These are phyloP conservation scores for Sphaerulina vaccinii DNA, from an alignment of 2,329 filamentous ascomycete species.

Conservation along the genomic window DNA sequence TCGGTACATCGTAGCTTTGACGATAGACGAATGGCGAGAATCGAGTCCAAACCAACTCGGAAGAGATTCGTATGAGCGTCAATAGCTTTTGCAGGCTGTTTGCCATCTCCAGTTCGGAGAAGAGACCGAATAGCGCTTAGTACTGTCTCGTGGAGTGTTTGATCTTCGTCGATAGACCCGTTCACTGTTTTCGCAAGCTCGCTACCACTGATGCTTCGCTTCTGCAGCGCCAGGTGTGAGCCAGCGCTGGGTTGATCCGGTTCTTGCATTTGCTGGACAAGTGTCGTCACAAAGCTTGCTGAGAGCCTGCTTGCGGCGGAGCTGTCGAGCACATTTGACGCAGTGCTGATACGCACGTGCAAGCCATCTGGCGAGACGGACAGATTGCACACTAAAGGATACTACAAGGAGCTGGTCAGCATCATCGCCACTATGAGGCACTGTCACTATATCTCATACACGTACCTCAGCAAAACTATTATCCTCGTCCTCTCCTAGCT, in stretches of 20 bases:
- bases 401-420: background rate
- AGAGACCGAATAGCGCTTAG: background rate
- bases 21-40: background rate
- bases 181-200: background rate
- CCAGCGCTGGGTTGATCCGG: background rate
- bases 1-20: background rate
- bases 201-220: background rate
- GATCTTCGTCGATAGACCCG: background rate
- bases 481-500: background rate
- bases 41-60: background rate
- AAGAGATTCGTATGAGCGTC: background rate
- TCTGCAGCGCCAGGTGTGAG: background rate
- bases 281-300: background rate
- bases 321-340: background rate
- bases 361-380: background rate
- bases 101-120: background rate
- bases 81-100: background rate
- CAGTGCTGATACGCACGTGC: background rate
- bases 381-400: background rate
- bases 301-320: background rate
- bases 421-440: background rate
- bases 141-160: background rate
- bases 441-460: background rate
- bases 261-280: background rate
- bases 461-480: background rate